Base-by-base conservation (phyloP, 208 protist species). In the Blechomonas ayalai region DNA sequence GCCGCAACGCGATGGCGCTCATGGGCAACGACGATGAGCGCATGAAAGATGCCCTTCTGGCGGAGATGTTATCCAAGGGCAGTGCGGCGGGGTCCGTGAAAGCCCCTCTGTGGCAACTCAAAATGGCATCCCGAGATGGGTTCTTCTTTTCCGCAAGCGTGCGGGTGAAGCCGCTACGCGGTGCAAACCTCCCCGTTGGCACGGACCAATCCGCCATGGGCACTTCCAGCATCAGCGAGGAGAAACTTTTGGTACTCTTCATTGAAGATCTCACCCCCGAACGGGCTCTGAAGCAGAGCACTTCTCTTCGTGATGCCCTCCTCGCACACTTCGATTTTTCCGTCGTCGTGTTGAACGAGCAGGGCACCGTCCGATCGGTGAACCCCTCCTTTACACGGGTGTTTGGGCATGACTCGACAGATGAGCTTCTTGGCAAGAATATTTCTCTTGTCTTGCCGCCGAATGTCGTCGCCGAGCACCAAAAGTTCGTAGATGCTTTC, bases 1-100 rank as follows among this genome's bases (percentile, higher is more conserved):
- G 50, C 9, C 29, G 33, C 27, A 72, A 73, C 44, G 28, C 77
- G 19, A 71, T 52, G 27, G 58, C 72, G 31, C 34, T 80, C 19
- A 67, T 73, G 53, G 40, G 48, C 10, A 10, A 24, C 4, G 52
- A 47, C 7, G 41, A 47, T 32, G 12, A 16, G n/a, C n/a, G n/a
- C n/a, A n/a, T n/a, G n/a, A n/a, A n/a, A n/a, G n/a, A n/a, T n/a
- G n/a, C n/a, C n/a, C n/a, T n/a, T n/a, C n/a, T n/a, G n/a, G n/a
- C n/a, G n/a, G n/a, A n/a, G n/a, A n/a, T n/a, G n/a, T n/a, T n/a
- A n/a, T n/a, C n/a, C n/a, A n/a, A n/a, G n/a, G n/a, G n/a, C n/a
- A n/a, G n/a, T n/a, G n/a, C n/a, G n/a, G n/a, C n/a, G n/a, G n/a
- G n/a, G n/a, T n/a, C n/a, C n/a, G n/a, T n/a, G n/a, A n/a, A n/a